phyloP scores from a whole-genome alignment of 164 flowering plant species.

The Hamamelis virginiana region DNA sequence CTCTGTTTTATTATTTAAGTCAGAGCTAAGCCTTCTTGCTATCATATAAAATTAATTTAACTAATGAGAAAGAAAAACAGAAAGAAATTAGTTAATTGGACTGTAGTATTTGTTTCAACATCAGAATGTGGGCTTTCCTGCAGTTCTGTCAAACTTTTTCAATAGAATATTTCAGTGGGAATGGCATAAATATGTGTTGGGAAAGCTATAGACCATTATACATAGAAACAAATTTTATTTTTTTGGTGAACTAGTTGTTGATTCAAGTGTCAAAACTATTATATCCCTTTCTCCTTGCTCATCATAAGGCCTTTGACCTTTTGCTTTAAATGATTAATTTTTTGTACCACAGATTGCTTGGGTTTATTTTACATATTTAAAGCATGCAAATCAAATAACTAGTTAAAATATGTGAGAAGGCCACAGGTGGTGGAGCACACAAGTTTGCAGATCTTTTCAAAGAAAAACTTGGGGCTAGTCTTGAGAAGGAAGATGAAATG shows the following conservation, averaged over 20 bases:
- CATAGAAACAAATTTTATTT: background rate
- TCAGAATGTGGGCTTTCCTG: background rate
- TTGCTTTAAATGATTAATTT: background rate
- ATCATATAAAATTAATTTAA: background rate
- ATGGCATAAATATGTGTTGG: slow-evolving; percentile 7
- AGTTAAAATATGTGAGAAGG: slow-evolving; percentile 38
- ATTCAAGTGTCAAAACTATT: background rate
- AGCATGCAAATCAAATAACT: slow-evolving; percentile 8
- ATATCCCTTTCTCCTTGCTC: background rate
- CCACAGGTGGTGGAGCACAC: slow-evolving; percentile 84
- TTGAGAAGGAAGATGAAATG: slow-evolving; percentile 89
- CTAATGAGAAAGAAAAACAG: background rate
- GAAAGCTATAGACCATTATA: background rate
- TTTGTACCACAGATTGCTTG: background rate
- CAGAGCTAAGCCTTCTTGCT: background rate
- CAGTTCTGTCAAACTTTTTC: background rate
- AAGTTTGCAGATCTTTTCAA: slow-evolving; percentile 65
- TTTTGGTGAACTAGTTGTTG: background rate
- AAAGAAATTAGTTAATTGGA: too few species aligned
- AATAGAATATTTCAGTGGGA: too few species aligned
- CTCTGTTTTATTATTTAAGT: background rate
- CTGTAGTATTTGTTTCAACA: background rate
- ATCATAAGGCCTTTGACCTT: background rate
- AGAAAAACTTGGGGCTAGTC: slow-evolving; percentile 62
- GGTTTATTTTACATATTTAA: background rate